phyloP scores from a whole-genome alignment of 164 flowering plant genomes.

The Dillenia suffruticosa region DNA sequence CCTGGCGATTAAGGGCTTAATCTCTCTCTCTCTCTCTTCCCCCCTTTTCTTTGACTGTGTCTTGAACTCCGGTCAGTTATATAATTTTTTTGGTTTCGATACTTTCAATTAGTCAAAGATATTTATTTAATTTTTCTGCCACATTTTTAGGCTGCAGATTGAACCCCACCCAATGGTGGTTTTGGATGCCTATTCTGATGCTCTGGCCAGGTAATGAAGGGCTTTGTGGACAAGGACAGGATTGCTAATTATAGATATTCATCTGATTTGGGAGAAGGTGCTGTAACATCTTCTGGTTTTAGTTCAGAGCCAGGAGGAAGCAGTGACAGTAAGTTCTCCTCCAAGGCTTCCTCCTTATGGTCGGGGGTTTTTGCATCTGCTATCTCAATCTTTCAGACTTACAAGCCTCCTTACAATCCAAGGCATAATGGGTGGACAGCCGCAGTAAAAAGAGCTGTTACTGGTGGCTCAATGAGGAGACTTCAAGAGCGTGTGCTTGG shows the following conservation, averaged over 20 bases:
- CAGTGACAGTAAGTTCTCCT: conserved; percentile 21
- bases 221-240: conserved; percentile 34
- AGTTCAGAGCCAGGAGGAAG: conserved; percentile 21
- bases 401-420: conserved; percentile 12
- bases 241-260: conserved; percentile 25
- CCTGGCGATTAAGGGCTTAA: no score
- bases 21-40: no score
- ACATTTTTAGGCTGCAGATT: no score
- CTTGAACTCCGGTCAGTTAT: no score
- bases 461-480: conserved; percentile 74
- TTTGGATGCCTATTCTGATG: background rate
- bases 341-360: conserved; percentile 38
- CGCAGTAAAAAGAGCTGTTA: conserved; percentile 50
- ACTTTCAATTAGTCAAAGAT: no score
- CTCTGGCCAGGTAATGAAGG: conserved; percentile 58
- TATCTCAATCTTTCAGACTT: conserved; percentile 47
- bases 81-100: no score
- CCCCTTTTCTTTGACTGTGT: no score
- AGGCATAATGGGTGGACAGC: conserved; percentile 59
- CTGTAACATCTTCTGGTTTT: conserved; percentile 9
- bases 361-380: conserved; percentile 48
- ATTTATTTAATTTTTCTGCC: no score
- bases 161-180: no score
- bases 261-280: conserved; percentile 22
- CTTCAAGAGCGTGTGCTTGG: conserved; percentile 73